phyloP scores from a whole-genome alignment of 2,329 filamentous ascomycete genomes.

The Aspergillus sp. region DNA sequence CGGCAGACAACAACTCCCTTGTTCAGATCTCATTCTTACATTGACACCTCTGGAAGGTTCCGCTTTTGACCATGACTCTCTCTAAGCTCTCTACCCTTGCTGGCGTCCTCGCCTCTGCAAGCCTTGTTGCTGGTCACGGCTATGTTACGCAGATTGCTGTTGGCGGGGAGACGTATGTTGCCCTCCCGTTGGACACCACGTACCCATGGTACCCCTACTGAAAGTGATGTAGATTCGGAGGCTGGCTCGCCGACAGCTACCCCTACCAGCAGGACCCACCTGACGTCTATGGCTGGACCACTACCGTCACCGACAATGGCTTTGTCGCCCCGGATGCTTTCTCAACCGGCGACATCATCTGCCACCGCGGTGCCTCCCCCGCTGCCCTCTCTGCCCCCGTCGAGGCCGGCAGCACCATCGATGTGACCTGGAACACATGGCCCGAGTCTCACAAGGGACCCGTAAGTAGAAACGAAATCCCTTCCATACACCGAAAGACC shows the following conservation, averaged over 20 bases:
- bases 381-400: constrained; percentile 56
- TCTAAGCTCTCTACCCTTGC: constrained; percentile 31
- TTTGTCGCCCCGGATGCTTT: constrained; percentile 54
- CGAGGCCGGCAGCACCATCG: constrained; percentile 60
- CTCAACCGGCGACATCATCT: constrained; percentile 57
- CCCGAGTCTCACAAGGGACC: constrained; percentile 65
- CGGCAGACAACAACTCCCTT: not conserved
- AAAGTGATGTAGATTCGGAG: constrained; percentile 34
- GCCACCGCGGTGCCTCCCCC: constrained; percentile 60
- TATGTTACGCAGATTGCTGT: constrained; percentile 29
- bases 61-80: constrained; percentile 29
- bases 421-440: constrained; percentile 66
- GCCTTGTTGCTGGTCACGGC: constrained; percentile 37
- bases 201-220: not conserved
- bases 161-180: constrained; percentile 5
- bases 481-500: not conserved
- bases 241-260: constrained; percentile 44
- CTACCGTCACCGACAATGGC: constrained; percentile 55
- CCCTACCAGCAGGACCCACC: constrained; percentile 39
- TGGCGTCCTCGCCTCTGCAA: constrained; percentile 34
- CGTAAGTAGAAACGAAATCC: not conserved
- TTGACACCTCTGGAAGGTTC: constrained; percentile 20
- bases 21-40: constrained; percentile 12
- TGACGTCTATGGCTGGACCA: constrained; percentile 57
- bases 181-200: not conserved